Percentiles rank a stretch among this genome's conserved stretches.
Conservation (phyloP, 345 rosid genomes). For the Populus simonii region DNA sequence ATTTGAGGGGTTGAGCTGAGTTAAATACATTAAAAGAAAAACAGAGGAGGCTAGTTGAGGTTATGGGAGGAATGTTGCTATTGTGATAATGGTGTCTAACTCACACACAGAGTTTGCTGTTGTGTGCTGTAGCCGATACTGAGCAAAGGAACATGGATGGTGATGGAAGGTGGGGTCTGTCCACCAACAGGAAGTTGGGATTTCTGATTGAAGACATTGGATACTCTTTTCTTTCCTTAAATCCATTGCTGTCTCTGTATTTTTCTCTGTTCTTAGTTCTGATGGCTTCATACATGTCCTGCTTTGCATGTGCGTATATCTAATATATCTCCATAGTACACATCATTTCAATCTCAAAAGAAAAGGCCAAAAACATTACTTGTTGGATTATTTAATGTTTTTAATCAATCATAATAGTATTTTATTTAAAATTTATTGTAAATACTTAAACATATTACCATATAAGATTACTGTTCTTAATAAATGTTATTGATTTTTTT, state of each 20-base stretch:
- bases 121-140: background rate
- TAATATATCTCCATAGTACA: no score
- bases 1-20: accelerated
- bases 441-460: no score
- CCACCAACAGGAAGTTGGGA: conserved; percentile 4
- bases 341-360: background rate
- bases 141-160: background rate
- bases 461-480: no score
- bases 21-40: no score
- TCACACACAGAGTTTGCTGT: background rate
- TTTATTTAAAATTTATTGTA: no score
- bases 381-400: no score
- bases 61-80: background rate
- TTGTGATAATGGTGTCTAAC: background rate
- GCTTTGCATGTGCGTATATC: background rate
- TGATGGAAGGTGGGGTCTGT: conserved; percentile 10
- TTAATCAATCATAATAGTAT: no score
- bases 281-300: background rate
- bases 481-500: no score
- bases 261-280: background rate
- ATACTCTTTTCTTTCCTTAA: background rate
- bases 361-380: background rate
- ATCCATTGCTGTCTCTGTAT: background rate
- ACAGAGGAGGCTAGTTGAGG: background rate
- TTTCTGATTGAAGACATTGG: background rate